Evolutionary conservation across 345 rosid species (phyloP), one percentile per base, ranked within the genome.

Genomic region (Atalantia buxifolia): DNA sequence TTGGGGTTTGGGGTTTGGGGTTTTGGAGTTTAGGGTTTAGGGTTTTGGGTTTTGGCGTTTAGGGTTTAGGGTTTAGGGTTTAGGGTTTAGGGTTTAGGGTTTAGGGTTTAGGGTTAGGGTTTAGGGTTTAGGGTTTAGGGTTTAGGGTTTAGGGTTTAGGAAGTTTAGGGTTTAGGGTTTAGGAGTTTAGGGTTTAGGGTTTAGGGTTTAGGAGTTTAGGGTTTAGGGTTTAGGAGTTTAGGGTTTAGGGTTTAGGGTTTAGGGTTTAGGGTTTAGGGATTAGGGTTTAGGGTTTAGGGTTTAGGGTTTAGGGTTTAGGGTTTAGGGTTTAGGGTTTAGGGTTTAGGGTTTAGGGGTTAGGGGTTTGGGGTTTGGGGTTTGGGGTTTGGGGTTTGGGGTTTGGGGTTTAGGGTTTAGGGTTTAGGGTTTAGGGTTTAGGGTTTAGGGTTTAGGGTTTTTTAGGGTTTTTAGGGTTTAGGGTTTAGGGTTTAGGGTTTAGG

Each of bases 401-500:
- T 71, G 36, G 82, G 82, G 70, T 80, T 80, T 45, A 2, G 3
- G 38, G 79, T 77, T 77, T 76, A n/a, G n/a, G 82, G 69, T 76
- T 80, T 60, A 55, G 79, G 80, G 80, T 76, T 81, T 81, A 76
- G 77, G 83, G 80, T 81, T 81, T 71, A n/a, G n/a, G n/a, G n/a
- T n/a, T n/a, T 81, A 81, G 79, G 80, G 80, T 72, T 75, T 69
- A 61, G 80, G 69, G 79, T 56, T 77, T 35, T 35, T 35, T 35
- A 35, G 36, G 36, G 36, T 28, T 35, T 35, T 35, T 77, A 71
- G 80, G 80, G 80, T 78, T 78, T n/a, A n/a, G n/a, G n/a, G n/a
- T n/a, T n/a, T n/a, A n/a, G n/a, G n/a, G n/a, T n/a, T n/a, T n/a
- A n/a, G n/a, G n/a, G n/a, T n/a, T n/a, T n/a, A n/a, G n/a, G n/a